Evolutionary conservation across 306 rosid genomes (phyloP).

Genomic region (Lagenaria siceraria): DNA sequence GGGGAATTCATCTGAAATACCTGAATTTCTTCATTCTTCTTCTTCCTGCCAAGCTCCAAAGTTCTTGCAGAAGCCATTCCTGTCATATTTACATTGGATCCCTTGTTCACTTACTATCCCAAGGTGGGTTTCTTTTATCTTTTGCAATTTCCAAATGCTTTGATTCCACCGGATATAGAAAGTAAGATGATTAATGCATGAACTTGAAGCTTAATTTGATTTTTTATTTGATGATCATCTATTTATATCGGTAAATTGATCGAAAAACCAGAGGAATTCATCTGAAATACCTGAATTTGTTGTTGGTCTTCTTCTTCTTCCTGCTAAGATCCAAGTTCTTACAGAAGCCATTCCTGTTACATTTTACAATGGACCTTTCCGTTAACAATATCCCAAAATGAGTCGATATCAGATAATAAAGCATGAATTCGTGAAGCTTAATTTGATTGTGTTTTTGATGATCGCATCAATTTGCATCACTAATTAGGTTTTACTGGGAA

Average conservation of each 20-base stretch:
- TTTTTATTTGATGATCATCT: background rate
- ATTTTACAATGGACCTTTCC: background rate
- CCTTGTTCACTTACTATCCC: background rate
- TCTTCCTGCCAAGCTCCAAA: background rate
- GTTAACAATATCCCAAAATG: background rate
- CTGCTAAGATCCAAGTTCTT: background rate
- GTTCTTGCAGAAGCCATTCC: background rate
- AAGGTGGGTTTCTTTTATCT: background rate
- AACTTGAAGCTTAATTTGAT: background rate
- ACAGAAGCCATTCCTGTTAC: background rate
- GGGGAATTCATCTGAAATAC: background rate
- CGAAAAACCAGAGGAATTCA: background rate
- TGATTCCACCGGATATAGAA: background rate
- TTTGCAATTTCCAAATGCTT: background rate
- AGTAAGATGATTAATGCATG: background rate
- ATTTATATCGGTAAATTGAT: background rate
- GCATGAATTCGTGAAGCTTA: background rate
- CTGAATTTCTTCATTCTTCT: background rate
- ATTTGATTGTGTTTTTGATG: background rate
- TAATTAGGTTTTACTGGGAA: background rate
- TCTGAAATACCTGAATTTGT: background rate
- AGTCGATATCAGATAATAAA: background rate
- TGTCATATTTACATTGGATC: background rate
- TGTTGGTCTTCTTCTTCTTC: background rate
- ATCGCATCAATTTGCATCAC: background rate